These are phyloP conservation scores for Streptanthus diversifolius DNA, from an alignment of 345 rosid genomes.

Conservation along the genomic window DNA sequence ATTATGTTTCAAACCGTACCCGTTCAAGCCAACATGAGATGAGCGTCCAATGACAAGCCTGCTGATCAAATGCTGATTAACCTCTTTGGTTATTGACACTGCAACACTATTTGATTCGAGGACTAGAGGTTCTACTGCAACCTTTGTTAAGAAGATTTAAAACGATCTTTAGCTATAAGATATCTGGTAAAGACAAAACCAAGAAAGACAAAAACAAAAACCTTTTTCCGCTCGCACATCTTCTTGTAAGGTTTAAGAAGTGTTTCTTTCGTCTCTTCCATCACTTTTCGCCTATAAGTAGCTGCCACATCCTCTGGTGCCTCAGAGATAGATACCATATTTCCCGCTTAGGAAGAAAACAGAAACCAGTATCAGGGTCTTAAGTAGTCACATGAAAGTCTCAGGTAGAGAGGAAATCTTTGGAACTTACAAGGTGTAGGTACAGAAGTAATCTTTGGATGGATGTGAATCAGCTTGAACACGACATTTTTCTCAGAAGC, in stretches of 20 bases:
- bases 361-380: neutral
- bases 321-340: constrained; percentile 50
- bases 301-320: constrained; percentile 69
- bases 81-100: constrained; percentile 57
- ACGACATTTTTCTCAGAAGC: constrained; percentile 42
- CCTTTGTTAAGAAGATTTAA: constrained; percentile 43
- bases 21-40: constrained; percentile 43
- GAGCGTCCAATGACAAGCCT: constrained; percentile 83
- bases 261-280: constrained; percentile 47
- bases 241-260: constrained; percentile 60
- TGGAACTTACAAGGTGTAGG: constrained; percentile 74
- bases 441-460: constrained; percentile 48
- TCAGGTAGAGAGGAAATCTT: neutral
- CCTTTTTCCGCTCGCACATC: constrained; percentile 63
- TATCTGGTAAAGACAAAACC: neutral
- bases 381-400: neutral
- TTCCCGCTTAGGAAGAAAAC: constrained; percentile 45
- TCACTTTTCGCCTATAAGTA: constrained; percentile 59
- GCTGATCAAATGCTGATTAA: constrained; percentile 40
- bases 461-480: constrained; percentile 65
- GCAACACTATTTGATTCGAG: constrained; percentile 70
- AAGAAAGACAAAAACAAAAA: neutral
- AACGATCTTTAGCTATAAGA: neutral
- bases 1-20: neutral
- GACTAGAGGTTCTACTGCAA: constrained; percentile 47